Conservation (phyloP, 2,329 filamentous ascomycete species). For the Pseudocercospora cruenta region DNA sequence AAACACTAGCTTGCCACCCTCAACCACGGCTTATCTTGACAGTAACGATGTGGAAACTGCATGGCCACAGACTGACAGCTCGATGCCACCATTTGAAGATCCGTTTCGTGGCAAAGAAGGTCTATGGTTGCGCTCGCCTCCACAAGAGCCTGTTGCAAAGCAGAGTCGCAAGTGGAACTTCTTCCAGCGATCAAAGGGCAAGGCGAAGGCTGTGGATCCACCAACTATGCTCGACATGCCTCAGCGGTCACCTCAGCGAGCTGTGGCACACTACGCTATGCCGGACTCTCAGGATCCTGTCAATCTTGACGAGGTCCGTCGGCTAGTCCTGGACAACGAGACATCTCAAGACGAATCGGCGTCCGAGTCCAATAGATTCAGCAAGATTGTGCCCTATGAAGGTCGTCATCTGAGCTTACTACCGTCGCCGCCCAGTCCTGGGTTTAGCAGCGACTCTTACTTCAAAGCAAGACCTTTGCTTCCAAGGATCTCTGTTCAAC, state of each 20-base stretch:
- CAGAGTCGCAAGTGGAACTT: conserved; percentile 60
- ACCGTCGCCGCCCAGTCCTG: conserved; percentile 30
- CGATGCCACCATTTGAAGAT: conserved; percentile 17
- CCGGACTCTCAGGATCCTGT: conserved; percentile 53
- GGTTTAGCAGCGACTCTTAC: conserved; percentile 13
- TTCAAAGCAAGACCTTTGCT: conserved; percentile 19
- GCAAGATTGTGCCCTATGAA: conserved; percentile 33
- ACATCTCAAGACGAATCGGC: conserved; percentile 28
- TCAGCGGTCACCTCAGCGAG: conserved; percentile 13
- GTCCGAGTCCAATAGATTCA: conserved; percentile 15
- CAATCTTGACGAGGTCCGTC: conserved; percentile 50
- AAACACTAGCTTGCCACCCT: conserved; percentile 17
- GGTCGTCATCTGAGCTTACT: conserved; percentile 31
- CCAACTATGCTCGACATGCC: conserved; percentile 14
- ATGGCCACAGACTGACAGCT: conserved; percentile 23
- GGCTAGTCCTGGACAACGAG: conserved; percentile 48
- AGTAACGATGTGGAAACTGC: conserved; percentile 24
- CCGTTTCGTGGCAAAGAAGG: conserved; percentile 41
- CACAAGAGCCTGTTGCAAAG: conserved; percentile 34
- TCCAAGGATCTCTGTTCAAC: conserved; percentile 27
- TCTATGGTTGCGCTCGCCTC: conserved; percentile 38
- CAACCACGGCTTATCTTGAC: conserved; percentile 14
- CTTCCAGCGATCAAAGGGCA: conserved; percentile 53
- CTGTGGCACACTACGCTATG: conserved; percentile 60
- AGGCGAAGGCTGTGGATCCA: conserved; percentile 32